A percentile compares a stretch with the other conserved stretches of the same genome.
phyloP scores from a whole-genome alignment of 257 asterid genomes.

The Marsdenia floribunda region DNA sequence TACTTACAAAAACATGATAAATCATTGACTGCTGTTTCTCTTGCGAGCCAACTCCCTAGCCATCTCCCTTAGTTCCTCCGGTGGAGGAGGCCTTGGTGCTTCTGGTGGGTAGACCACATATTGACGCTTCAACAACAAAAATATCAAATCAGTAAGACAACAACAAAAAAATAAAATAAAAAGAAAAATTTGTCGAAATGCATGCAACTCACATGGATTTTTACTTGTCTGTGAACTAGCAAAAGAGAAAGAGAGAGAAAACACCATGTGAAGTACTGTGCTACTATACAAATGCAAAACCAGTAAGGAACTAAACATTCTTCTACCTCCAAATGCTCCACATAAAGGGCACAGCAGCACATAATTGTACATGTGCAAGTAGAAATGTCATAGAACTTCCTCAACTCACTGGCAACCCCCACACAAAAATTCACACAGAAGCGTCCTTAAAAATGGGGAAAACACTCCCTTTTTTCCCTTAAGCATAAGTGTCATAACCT shows the following conservation, averaged over 20 bases:
- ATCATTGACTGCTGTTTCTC: constrained; percentile 35
- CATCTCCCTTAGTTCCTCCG: constrained; percentile 84
- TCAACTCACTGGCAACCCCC: background rate
- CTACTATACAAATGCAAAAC: background rate
- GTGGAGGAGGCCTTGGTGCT: constrained; percentile 76
- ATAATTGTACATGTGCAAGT: background rate
- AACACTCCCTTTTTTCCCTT: background rate
- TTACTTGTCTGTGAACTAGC: too few relatives aligned
- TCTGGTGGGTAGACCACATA: constrained; percentile 81
- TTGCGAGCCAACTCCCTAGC: constrained; percentile 69
- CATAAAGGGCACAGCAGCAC: background rate
- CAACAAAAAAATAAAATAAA: too few relatives aligned
- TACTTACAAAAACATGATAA: constrained; percentile 13
- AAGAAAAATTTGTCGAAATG: too few relatives aligned
- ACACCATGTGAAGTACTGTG: background rate
- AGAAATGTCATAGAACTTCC: background rate
- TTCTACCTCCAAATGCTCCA: background rate
- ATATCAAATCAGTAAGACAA: background rate
- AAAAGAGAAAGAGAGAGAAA: background rate
- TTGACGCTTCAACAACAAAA: constrained; percentile 54
- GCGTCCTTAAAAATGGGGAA: background rate
- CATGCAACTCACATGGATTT: too few relatives aligned
- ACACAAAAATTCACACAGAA: background rate
- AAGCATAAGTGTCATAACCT: background rate
- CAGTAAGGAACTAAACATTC: background rate